Evolutionary conservation across 495 filamentous ascomycete species (phyloP), one percentile per base, ranked within the genome.

Genomic region (Lasiosphaeriaceae sp.): DNA sequence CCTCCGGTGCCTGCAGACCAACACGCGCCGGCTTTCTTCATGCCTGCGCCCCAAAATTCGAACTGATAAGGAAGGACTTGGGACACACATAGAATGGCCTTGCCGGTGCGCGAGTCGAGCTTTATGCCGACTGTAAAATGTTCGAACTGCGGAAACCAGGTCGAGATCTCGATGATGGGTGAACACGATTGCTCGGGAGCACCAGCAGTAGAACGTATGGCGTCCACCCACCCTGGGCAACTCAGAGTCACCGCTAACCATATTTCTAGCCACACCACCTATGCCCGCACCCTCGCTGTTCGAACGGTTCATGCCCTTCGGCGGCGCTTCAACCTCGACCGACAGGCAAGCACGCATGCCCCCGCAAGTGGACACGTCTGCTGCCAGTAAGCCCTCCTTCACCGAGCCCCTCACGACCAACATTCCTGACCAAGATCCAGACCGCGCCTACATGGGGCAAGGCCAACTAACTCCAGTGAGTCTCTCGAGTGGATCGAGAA

Each of bases 101-200:
- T 70, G 34, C 59, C 72, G 41, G 72, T 76, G 60, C 74, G 85
- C 64, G 79, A 82, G 57, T 83, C 83, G 75, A 85, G 82, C 75
- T 85, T 92, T 50, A 79, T 98, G 77, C 92, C 93, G 65, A 85
- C 85, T 19, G 91, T 98, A 71, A 97, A 96, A 84, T 98, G 94
- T 77, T 97, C 95, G 49, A 88, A 80, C 69, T 98, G 94, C 68
- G 85, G 85, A 47, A 73, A 76, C 34, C 83, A 94, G 68, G 90
- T 97, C 57, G 89, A 93, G 66, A 97, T 98, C 61, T 86, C 88
- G 9, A 73, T 84, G 64, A 90, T 98, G 90, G 94, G 91, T 43
- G 92, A 98, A 62, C 94, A 98, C 80, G 70, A 88, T 55, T 96
- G 90, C 71, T 69, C 74, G 44, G 64, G 64, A 51, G 55, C 63